Conservation (phyloP, 345 rosid genomes). For the Sisymbrium altissimum region DNA sequence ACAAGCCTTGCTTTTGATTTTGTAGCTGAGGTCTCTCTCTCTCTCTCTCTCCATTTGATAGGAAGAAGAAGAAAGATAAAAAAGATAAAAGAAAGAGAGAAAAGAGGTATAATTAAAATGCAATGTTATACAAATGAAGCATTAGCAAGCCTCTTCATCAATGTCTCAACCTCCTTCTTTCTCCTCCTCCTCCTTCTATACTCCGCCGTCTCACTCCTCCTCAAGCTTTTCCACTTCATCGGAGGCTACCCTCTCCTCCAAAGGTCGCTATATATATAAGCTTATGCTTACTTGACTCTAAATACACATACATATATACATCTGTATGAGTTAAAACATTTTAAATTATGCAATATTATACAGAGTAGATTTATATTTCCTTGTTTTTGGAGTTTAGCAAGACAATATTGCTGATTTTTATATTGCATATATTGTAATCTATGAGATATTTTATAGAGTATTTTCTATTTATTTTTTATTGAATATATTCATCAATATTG, state of each 20-base stretch:
- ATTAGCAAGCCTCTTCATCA: constrained; percentile 65
- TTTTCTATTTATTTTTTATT: no score
- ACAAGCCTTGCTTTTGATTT: constrained; percentile 33
- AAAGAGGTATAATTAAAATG: constrained; percentile 46
- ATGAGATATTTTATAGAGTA: no score
- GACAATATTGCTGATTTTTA: background rate
- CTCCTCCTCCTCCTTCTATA: constrained; percentile 68
- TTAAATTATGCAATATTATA: background rate
- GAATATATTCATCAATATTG: no score
- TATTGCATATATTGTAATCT: background rate
- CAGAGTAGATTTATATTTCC: background rate
- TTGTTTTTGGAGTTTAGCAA: background rate
- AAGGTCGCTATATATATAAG: constrained; percentile 38
- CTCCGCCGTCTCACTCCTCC: constrained; percentile 59
- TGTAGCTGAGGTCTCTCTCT: constrained; percentile 16
- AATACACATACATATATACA: background rate
- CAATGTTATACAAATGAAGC: constrained; percentile 61
- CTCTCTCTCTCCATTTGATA: constrained; percentile 30
- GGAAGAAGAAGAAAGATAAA: constrained; percentile 33
- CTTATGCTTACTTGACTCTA: background rate
- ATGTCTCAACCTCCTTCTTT: constrained; percentile 60
- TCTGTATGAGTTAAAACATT: background rate
- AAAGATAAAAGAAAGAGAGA: constrained; percentile 32
- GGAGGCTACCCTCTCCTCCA: constrained; percentile 63
- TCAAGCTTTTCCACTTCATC: constrained; percentile 54